phyloP scores from a whole-genome alignment of 2,329 filamentous ascomycete genomes.

The Orbilia oligospora region DNA sequence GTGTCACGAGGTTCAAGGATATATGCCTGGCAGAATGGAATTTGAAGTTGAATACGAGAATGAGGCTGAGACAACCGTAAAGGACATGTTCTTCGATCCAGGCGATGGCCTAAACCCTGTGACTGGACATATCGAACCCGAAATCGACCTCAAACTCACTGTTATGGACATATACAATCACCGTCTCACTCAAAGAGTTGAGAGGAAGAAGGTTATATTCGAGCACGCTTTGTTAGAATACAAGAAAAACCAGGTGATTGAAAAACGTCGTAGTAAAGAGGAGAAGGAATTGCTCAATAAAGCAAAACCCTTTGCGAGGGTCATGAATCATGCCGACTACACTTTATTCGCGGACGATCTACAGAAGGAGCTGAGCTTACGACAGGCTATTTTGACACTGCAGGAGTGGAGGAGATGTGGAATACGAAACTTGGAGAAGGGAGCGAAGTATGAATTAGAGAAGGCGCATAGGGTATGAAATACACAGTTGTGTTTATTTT shows the following conservation, averaged over 20 bases:
- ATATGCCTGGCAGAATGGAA: slow-evolving; percentile 96
- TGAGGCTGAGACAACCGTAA: slow-evolving; percentile 96
- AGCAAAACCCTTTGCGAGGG: slow-evolving; percentile 93
- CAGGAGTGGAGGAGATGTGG: slow-evolving; percentile 92
- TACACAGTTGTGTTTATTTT: slow-evolving; percentile 37
- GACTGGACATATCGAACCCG: slow-evolving; percentile 89
- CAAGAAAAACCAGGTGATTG: slow-evolving; percentile 85
- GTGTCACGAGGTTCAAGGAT: slow-evolving; percentile 98
- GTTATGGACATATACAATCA: slow-evolving; percentile 99
- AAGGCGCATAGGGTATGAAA: slow-evolving; percentile 80
- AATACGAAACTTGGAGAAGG: slow-evolving; percentile 85
- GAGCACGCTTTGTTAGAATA: slow-evolving; percentile 96
- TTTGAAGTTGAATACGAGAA: slow-evolving; percentile 99
- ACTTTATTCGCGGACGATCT: slow-evolving; percentile 86
- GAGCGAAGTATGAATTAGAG: slow-evolving; percentile 92
- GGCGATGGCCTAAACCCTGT: slow-evolving; percentile 89
- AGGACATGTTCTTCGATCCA: slow-evolving; percentile 98
- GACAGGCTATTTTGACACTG: slow-evolving; percentile 88
- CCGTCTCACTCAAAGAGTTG: slow-evolving; percentile 87
- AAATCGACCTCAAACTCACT: slow-evolving; percentile 97
- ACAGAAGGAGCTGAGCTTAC: slow-evolving; percentile 89
- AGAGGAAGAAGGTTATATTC: slow-evolving; percentile 96
- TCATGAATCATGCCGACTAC: slow-evolving; percentile 96
- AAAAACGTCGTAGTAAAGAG: slow-evolving; percentile 97
- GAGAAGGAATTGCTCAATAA: slow-evolving; percentile 92